Percentiles rank a stretch among this genome's conserved stretches.
Evolutionary conservation across 257 asterid genomes (phyloP).

Genomic region (Forsythia suspensa): DNA sequence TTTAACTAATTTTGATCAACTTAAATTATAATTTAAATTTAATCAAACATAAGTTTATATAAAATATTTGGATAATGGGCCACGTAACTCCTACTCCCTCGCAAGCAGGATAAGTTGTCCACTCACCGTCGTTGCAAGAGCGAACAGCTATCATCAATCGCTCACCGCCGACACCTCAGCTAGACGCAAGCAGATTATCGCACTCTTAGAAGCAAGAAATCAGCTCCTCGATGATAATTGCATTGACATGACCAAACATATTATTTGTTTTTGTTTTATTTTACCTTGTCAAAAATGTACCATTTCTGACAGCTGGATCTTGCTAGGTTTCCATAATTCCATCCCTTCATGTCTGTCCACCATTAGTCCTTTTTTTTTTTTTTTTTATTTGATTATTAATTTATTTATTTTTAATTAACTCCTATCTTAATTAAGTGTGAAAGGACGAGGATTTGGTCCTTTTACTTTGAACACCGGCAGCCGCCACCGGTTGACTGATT

Average conservation of each 20-base stretch:
- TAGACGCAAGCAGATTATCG: too few relatives aligned
- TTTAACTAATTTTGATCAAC: too few relatives aligned
- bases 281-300: conserved; percentile 1
- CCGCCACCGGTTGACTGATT: not conserved
- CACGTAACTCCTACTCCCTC: too few relatives aligned
- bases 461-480: not conserved
- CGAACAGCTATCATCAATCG: too few relatives aligned
- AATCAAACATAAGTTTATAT: not conserved
- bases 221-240: too few relatives aligned
- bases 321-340: conserved; percentile 2
- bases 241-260: not conserved
- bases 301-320: conserved; percentile 9
- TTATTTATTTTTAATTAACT: not conserved
- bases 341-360: not conserved
- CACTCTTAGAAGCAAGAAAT: too few relatives aligned
- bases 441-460: not conserved
- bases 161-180: too few relatives aligned
- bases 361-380: not conserved
- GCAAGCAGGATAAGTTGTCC: too few relatives aligned
- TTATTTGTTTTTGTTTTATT: not conserved
- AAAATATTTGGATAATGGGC: not conserved
- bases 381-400: too few relatives aligned
- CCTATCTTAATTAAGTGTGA: not conserved
- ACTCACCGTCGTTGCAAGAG: too few relatives aligned
- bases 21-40: too few relatives aligned